These are phyloP conservation scores for Pterulicium gracile DNA, from an alignment of 1,284 basidiomycete species.

Conservation along the genomic window DNA sequence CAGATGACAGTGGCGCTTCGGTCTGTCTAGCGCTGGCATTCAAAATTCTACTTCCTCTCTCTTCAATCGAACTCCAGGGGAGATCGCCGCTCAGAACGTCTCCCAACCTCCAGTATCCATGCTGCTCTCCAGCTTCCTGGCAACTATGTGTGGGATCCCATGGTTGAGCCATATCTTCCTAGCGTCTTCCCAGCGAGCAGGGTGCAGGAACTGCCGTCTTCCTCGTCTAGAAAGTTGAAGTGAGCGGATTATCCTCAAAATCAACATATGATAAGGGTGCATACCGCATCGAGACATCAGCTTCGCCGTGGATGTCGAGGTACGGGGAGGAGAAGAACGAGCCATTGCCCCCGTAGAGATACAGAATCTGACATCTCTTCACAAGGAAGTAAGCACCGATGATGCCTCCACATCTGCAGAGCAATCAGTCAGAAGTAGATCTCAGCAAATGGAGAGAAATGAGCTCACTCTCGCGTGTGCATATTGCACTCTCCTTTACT, in stretches of 20 bases:
- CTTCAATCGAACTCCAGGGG: too few species aligned
- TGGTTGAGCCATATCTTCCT: conserved; percentile 87
- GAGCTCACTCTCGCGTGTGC: conserved; percentile 83
- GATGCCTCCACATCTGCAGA: conserved; percentile 75
- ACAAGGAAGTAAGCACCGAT: conserved; percentile 88
- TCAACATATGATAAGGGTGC: conserved; percentile 13
- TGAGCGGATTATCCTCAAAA: conserved; percentile 6
- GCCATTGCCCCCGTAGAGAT: conserved; percentile 84
- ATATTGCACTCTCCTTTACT: conserved; percentile 83
- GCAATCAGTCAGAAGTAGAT: conserved; percentile 8
- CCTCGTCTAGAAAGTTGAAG: conserved; percentile 47
- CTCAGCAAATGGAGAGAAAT: conserved; percentile 7
- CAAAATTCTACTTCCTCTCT: too few species aligned
- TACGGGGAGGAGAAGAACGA: conserved; percentile 88
- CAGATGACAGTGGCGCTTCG: too few species aligned
- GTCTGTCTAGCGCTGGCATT: too few species aligned
- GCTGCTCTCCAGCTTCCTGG: conserved; percentile 79
- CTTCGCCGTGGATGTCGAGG: conserved; percentile 90
- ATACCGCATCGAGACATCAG: conserved; percentile 87
- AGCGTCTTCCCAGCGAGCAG: conserved; percentile 85
- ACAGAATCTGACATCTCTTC: conserved; percentile 88
- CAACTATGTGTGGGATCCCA: conserved; percentile 83
- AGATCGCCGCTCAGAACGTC: conserved; percentile 37
- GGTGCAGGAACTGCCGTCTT: conserved; percentile 81
- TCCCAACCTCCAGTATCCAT: conserved; percentile 94